phyloP scores from a whole-genome alignment of 2,329 filamentous ascomycete genomes.

The Metarhizium brunneum region DNA sequence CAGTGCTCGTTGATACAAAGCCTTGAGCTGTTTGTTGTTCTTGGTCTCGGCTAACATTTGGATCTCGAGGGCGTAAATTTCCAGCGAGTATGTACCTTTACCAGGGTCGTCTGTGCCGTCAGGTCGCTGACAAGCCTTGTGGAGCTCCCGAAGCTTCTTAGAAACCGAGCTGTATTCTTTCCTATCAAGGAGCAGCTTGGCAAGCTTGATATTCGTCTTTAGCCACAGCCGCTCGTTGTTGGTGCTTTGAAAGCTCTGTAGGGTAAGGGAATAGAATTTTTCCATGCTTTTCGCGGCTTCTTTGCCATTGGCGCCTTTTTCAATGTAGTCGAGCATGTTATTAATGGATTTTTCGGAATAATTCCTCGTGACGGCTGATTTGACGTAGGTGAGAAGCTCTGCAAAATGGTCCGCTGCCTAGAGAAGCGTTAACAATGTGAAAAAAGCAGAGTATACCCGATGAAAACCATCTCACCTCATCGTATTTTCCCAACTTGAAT shows the following conservation, averaged over 20 bases:
- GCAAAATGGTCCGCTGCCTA: constrained; percentile 87
- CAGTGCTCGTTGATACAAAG: constrained; percentile 82
- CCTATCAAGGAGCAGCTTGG: constrained; percentile 80
- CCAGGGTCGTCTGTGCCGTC: constrained; percentile 86
- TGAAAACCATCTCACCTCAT: constrained; percentile 46
- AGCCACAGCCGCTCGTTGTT: constrained; percentile 97
- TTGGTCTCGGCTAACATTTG: constrained; percentile 97
- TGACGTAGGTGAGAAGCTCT: constrained; percentile 94
- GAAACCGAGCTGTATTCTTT: constrained; percentile 76
- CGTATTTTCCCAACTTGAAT: constrained; percentile 83
- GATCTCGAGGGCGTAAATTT: constrained; percentile 94
- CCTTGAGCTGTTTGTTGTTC: constrained; percentile 95
- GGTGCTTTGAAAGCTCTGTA: constrained; percentile 90
- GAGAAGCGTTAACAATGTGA: neutral
- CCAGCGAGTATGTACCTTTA: constrained; percentile 92
- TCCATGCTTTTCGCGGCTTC: constrained; percentile 76
- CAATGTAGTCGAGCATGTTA: constrained; percentile 96
- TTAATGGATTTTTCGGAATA: constrained; percentile 99
- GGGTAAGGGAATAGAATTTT: constrained; percentile 86
- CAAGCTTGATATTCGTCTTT: constrained; percentile 96
- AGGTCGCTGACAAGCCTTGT: constrained; percentile 76
- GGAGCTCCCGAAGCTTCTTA: constrained; percentile 79
- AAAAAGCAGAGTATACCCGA: neutral
- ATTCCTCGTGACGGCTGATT: constrained; percentile 91
- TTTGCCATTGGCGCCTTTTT: constrained; percentile 69